A percentile compares a stretch with the other conserved stretches of the same genome.
Evolutionary conservation across 345 rosid genomes (phyloP).

Genomic region (Salix viminalis): DNA sequence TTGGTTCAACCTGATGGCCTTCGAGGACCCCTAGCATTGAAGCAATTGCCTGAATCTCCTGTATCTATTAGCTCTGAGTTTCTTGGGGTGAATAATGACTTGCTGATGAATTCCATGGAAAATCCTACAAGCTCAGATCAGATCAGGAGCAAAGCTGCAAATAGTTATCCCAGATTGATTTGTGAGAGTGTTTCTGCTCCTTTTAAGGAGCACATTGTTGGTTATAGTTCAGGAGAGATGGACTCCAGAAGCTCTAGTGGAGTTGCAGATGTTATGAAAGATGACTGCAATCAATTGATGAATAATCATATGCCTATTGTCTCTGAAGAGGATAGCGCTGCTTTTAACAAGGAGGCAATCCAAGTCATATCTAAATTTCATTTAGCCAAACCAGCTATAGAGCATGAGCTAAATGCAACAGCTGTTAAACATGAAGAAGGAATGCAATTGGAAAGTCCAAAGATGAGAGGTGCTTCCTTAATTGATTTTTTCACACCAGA

Average conservation of each 20-base stretch:
- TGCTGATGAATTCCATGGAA: not conserved
- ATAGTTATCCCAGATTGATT: not conserved
- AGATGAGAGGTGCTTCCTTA: constrained; percentile 34
- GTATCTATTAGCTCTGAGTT: constrained; percentile 27
- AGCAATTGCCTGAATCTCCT: constrained; percentile 35
- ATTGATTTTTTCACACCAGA: constrained; percentile 42
- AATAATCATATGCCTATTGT: not conserved
- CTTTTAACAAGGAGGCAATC: constrained; percentile 14
- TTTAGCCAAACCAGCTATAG: constrained; percentile 5
- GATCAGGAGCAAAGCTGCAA: not conserved
- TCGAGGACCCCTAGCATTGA: constrained; percentile 26
- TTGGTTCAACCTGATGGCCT: constrained; percentile 14
- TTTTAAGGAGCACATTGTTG: constrained; percentile 8
- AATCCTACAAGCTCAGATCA: not conserved
- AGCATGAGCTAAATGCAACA: not conserved
- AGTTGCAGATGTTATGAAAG: not conserved
- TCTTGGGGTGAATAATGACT: constrained; percentile 12
- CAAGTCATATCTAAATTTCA: not conserved
- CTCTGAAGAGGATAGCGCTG: constrained; percentile 14
- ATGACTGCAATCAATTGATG: constrained; percentile 5
- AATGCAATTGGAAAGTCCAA: constrained; percentile 6
- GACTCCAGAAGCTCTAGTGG: constrained; percentile 8
- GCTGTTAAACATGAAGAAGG: constrained; percentile 15
- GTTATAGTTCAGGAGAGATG: constrained; percentile 7
- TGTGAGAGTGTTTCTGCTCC: not conserved